A percentile compares a stretch with the other conserved stretches of the same genome.
Conservation (phyloP, 2,329 filamentous ascomycete genomes). For the Lachnellula willkommii region DNA sequence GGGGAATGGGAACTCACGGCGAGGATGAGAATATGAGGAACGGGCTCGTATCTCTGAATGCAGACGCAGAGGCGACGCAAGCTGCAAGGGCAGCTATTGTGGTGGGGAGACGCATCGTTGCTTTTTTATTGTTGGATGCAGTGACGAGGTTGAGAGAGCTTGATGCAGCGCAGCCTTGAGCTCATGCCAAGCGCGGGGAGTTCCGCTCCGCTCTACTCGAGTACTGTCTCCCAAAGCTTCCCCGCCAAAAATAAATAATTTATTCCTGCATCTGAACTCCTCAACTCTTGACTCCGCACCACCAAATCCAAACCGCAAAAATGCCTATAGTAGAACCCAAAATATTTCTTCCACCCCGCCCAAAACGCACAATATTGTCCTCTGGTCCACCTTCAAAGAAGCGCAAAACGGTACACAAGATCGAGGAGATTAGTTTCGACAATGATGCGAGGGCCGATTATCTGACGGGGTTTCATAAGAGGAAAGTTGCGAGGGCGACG, state of each 20-base stretch:
- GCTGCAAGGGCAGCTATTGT: conserved; percentile 46
- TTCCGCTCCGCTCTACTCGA: background rate
- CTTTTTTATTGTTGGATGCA: conserved; percentile 6
- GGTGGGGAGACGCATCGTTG: conserved; percentile 49
- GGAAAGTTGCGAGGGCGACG: conserved; percentile 81
- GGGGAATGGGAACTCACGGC: conserved; percentile 17
- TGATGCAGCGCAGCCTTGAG: background rate
- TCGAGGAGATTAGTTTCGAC: conserved; percentile 86
- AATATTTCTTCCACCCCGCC: conserved; percentile 54
- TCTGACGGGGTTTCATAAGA: conserved; percentile 93
- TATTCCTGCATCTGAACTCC: background rate
- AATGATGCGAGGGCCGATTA: conserved; percentile 73
- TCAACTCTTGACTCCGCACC: background rate
- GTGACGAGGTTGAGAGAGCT: conserved; percentile 12
- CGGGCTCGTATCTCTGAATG: conserved; percentile 81
- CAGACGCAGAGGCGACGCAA: conserved; percentile 55
- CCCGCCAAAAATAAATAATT: conserved; percentile 4
- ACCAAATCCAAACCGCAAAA: background rate
- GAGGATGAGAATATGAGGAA: conserved; percentile 79
- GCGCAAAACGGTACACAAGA: conserved; percentile 49
- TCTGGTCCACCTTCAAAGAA: conserved; percentile 55
- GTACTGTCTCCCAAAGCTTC: background rate
- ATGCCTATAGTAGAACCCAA: conserved; percentile 18
- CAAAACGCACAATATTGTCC: conserved; percentile 43
- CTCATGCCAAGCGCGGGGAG: background rate